phyloP scores from a whole-genome alignment of 192 early-diverging fungal genomes.

The Nowakowskiella sp. region DNA sequence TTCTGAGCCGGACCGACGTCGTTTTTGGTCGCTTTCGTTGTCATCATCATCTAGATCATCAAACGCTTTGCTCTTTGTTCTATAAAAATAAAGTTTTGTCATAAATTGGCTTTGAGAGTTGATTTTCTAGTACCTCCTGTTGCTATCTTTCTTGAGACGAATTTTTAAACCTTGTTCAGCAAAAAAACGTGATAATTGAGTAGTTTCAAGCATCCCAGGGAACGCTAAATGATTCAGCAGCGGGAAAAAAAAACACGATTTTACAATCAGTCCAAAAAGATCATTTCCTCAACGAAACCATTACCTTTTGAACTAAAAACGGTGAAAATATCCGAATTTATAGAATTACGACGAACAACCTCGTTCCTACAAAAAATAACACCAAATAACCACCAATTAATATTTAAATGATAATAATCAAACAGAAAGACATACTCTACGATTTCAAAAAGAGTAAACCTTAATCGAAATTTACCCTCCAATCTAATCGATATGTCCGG shows the following conservation, averaged over 20 bases:
- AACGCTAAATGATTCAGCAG: not conserved
- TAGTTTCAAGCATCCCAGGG: not conserved
- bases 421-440: not conserved
- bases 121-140: not conserved
- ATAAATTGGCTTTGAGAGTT: not conserved
- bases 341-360: not conserved
- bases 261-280: not conserved
- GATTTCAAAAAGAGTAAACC: not conserved
- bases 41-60: not conserved
- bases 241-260: not conserved
- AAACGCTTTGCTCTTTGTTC: not conserved
- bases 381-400: not conserved
- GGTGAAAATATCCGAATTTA: not conserved
- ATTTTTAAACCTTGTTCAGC: not conserved
- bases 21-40: not conserved
- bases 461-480: not conserved
- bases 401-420: not conserved
- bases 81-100: not conserved
- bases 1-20: not conserved
- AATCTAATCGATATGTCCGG: not conserved
- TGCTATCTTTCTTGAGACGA: not conserved
- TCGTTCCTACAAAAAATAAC: too few relatives aligned
- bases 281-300: not conserved
- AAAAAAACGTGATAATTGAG: not conserved
- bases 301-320: not conserved